phyloP scores from a whole-genome alignment of 805 yeast species.

The Danielia reshetovae region DNA sequence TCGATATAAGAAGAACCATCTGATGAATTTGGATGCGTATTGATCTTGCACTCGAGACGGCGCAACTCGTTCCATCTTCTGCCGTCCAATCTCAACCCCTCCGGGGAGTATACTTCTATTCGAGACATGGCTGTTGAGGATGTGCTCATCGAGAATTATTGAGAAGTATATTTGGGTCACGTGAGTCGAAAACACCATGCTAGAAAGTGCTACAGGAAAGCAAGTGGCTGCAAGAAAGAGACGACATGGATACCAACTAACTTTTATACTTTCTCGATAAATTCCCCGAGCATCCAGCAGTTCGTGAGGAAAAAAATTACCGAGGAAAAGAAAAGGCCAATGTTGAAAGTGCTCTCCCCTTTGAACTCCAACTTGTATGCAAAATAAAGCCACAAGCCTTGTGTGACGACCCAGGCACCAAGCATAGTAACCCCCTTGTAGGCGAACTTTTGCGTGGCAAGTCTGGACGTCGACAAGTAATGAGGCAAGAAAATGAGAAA shows the following conservation, averaged over 20 bases:
- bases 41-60: constrained; percentile 71
- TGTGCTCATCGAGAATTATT: too few species aligned
- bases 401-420: constrained; percentile 63
- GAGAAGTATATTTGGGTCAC: constrained; percentile 3
- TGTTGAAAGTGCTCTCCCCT: constrained; percentile 62
- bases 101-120: constrained; percentile 87
- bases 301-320: constrained; percentile 58
- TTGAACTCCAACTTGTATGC: constrained; percentile 81
- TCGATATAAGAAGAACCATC: constrained; percentile 93
- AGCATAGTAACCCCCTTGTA: constrained; percentile 40
- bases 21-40: constrained; percentile 81
- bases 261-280: constrained; percentile 34
- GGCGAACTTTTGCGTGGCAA: constrained; percentile 17
- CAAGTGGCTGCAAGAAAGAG: too few species aligned
- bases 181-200: too few species aligned
- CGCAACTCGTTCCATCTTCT: constrained; percentile 93
- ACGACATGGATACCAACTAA: too few species aligned
- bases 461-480: constrained; percentile 46
- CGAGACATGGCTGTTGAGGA: constrained; percentile 53
- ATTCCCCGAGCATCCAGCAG: constrained; percentile 54
- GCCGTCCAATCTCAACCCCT: constrained; percentile 90
- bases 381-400: constrained; percentile 71
- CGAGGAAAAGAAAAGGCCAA: constrained; percentile 54
- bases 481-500: constrained; percentile 82
- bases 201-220: too few species aligned